Evolutionary conservation across 1,284 basidiomycete species (phyloP).

Genomic region (Porodaedalea pini): DNA sequence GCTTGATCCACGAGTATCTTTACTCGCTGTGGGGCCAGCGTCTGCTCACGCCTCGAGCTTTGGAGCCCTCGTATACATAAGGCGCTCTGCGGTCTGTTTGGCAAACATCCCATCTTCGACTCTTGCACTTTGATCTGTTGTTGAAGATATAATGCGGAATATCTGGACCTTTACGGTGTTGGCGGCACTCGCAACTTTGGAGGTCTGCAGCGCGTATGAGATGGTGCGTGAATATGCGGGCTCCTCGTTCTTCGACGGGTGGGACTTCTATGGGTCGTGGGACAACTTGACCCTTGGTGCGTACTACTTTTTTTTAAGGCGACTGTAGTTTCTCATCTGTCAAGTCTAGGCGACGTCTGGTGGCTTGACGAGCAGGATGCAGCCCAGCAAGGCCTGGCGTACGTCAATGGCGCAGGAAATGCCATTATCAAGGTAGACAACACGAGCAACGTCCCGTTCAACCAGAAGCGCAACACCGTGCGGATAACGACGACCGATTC

Average conservation of each 20-base stretch:
- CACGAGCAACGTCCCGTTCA: conserved; percentile 41
- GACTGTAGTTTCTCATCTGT: neutral
- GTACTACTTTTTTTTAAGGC: conserved; percentile 25
- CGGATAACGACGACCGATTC: conserved; percentile 50
- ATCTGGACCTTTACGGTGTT: neutral
- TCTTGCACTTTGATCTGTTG: too few species aligned
- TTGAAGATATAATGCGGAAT: neutral
- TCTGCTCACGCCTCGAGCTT: neutral
- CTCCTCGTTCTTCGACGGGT: conserved; percentile 52
- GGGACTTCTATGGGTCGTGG: conserved; percentile 55
- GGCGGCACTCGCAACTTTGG: neutral
- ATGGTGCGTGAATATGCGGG: conserved; percentile 51
- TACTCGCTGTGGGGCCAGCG: too few species aligned
- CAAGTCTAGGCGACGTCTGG: conserved; percentile 45
- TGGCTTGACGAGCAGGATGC: conserved; percentile 46
- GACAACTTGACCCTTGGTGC: conserved; percentile 63
- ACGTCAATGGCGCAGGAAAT: conserved; percentile 49
- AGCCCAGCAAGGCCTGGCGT: conserved; percentile 43
- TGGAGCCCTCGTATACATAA: neutral
- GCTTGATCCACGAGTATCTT: neutral
- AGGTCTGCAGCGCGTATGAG: conserved; percentile 30
- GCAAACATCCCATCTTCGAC: too few species aligned
- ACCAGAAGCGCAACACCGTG: conserved; percentile 54
- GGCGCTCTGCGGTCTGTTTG: too few species aligned
- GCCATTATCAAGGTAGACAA: conserved; percentile 63